Evolutionary conservation across 768 basidiomycete species (phyloP), one percentile per base, ranked within the genome.

Genomic region (Dacryopinax primogenitus): DNA sequence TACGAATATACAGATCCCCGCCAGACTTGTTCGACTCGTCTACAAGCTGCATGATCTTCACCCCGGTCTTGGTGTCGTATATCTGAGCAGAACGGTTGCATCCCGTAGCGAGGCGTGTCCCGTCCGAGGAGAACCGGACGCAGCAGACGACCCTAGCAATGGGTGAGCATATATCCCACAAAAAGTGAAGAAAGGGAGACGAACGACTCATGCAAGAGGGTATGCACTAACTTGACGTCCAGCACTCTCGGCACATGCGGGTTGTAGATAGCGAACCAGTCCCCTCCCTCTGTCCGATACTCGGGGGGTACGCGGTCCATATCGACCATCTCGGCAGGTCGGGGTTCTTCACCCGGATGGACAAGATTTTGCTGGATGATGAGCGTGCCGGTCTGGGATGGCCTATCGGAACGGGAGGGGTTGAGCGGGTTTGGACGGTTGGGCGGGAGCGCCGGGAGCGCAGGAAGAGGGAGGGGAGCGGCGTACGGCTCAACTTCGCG

Each of bases 81-180:
- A 98, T 93, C 75, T 96, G 93, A 21, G 93, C 92, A 0, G 92
- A 91, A 41, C 91, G 82, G 76, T 98, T 98, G 77, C 94, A 98
- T 13, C 95, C 95, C 2, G 95, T 97, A 33, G 95, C 95, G 33
- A 97, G 83, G 67, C 81, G 86, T 74, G 90, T 92, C 30, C 94
- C 92, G 74, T 98, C 93, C 15, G 91, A 89, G 63, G 92, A 95
- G 77, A 96, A 95, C 66, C 88, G 83, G 30, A 96, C 92, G 71
- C 93, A 96, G 70, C 94, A 90, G 9, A 88, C 87, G 26, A 88
- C 87, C 66, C 87, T 87, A 66, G 21, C 26, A 28, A 15, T 62
- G 9, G 21, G 12, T 13, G 13, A 44, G 3, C 23, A 33, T 9
- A n/a, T 21, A 37, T 3, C 61, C 32, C 7, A 62, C 41, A 9